Evolutionary conservation across 805 yeast genomes (phyloP).

Genomic region (Tetrapisispora pingtungensis): DNA sequence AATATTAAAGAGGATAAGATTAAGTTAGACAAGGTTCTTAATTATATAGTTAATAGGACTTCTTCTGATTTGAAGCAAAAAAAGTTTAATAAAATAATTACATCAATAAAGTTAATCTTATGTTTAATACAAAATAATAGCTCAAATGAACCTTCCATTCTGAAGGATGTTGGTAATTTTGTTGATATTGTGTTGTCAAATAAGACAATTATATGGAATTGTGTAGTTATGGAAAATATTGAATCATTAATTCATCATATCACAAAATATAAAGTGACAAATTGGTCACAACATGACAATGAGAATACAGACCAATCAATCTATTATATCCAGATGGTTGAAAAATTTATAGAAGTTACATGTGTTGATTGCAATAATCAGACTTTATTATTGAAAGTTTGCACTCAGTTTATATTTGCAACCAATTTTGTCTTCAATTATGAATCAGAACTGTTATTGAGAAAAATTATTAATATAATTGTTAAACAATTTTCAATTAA

Average conservation of each 20-base stretch:
- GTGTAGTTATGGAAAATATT: background rate
- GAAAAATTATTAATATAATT: too few species aligned
- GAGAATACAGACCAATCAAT: slow-evolving; percentile 41
- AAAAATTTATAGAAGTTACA: slow-evolving; percentile 21
- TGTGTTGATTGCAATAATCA: slow-evolving; percentile 20
- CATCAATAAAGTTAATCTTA: background rate
- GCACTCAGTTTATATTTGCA: slow-evolving; percentile 22
- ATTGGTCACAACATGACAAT: background rate
- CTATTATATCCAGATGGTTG: slow-evolving; percentile 25
- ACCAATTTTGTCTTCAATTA: slow-evolving; percentile 7
- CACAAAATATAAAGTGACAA: background rate
- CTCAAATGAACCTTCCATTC: background rate
- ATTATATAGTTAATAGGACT: background rate
- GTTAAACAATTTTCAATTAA: slow-evolving; percentile 16
- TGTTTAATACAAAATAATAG: background rate
- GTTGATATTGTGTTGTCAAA: background rate
- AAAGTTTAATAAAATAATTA: background rate
- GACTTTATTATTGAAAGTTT: slow-evolving; percentile 23
- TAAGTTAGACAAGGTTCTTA: background rate
- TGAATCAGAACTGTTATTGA: background rate
- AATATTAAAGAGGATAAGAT: background rate
- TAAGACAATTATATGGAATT: background rate
- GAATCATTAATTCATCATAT: background rate
- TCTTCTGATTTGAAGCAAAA: background rate
- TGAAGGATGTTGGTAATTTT: background rate